Evolutionary conservation across 495 filamentous ascomycete species (phyloP).

Genomic region (Tuber melanosporum): DNA sequence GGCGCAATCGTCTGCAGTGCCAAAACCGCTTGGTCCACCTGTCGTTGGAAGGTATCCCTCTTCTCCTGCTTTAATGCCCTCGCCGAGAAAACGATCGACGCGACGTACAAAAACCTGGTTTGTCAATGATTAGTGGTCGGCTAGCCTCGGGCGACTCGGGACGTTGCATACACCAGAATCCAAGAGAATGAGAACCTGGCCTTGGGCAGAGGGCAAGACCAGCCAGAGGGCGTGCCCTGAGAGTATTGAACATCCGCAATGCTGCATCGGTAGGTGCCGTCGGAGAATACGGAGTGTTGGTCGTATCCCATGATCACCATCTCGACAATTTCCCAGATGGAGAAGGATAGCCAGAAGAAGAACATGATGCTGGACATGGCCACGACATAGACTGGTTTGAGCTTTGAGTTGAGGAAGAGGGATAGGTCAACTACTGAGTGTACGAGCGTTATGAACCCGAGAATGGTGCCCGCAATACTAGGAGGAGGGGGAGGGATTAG

Average conservation of each 20-base stretch:
- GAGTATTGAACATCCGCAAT: background rate
- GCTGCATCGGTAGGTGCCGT: background rate
- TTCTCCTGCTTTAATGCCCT: background rate
- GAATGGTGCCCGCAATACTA: background rate
- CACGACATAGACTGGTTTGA: background rate
- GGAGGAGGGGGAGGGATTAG: background rate
- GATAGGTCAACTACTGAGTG: background rate
- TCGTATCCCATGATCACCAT: background rate
- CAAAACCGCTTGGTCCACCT: background rate
- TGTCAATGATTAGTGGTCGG: background rate
- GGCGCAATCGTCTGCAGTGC: background rate
- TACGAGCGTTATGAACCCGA: background rate
- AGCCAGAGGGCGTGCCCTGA: background rate
- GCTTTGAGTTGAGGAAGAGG: background rate
- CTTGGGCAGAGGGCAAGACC: conserved; percentile 3
- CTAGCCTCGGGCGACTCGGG: background rate
- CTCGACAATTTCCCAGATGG: background rate
- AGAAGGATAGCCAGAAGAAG: background rate
- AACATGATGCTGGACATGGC: conserved; percentile 5
- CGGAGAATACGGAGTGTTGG: background rate
- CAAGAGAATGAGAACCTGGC: background rate
- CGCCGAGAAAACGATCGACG: background rate
- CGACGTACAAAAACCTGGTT: background rate
- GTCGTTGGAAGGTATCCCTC: background rate
- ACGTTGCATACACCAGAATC: background rate